phyloP scores from a whole-genome alignment of 139 green algal species.

The Desmodesmus armatus region DNA sequence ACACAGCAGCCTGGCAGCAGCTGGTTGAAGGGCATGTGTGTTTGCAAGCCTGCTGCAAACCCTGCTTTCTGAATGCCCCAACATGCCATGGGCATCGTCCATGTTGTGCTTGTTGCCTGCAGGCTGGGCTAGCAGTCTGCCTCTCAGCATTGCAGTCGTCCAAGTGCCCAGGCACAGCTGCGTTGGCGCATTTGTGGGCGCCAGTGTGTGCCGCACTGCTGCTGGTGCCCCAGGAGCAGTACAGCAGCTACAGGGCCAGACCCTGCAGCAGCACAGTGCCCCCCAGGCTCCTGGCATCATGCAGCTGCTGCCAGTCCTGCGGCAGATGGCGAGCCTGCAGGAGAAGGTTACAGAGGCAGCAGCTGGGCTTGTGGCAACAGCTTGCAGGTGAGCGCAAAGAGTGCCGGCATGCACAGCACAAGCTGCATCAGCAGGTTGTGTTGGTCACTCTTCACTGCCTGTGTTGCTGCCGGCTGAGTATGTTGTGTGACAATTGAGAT shows the following conservation, averaged over 20 bases:
- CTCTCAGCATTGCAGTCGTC: slow-evolving; percentile 8
- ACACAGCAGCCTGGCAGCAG: too few species aligned
- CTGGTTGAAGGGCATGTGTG: too few species aligned
- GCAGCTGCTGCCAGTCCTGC: slow-evolving; percentile 3
- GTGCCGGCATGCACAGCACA: not conserved
- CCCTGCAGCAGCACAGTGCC: slow-evolving; percentile 18
- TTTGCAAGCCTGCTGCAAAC: too few species aligned
- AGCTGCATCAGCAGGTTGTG: slow-evolving; percentile 1
- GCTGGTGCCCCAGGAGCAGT: slow-evolving; percentile 2
- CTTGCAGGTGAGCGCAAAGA: not conserved
- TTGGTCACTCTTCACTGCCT: not conserved
- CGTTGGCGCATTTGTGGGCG: slow-evolving; percentile 24
- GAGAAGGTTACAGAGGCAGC: slow-evolving; percentile 14
- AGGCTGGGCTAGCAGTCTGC: slow-evolving; percentile 23
- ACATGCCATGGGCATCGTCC: too few species aligned
- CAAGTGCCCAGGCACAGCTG: slow-evolving; percentile 5
- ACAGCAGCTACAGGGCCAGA: not conserved
- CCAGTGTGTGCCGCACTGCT: slow-evolving; percentile 32
- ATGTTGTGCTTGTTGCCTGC: not conserved
- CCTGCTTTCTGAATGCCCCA: too few species aligned
- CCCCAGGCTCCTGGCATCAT: slow-evolving; percentile 11
- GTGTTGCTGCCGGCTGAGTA: not conserved
- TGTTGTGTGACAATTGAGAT: too few species aligned
- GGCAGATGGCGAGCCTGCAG: slow-evolving; percentile 17
- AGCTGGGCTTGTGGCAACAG: slow-evolving; percentile 9